Base-by-base conservation (phyloP, 768 basidiomycete species). In the Tephrocybe sp. region DNA sequence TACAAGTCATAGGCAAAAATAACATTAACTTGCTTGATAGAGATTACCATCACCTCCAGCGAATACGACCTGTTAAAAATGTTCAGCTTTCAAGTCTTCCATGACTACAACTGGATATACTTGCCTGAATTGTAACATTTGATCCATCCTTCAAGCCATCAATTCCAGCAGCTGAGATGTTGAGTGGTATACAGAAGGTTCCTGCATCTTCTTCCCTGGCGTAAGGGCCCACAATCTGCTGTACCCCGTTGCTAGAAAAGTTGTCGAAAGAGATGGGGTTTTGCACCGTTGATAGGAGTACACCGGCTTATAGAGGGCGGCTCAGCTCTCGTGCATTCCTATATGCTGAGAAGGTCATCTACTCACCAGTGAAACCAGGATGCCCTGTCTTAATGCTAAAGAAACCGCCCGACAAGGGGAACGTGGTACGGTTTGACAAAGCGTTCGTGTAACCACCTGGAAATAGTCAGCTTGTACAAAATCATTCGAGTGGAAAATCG, bases 81-180 rank as follows among this genome's bases (percentile, higher is more conserved):
- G 12, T 33, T 33, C 3, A 42, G 23, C 12, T 14, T 1, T 3
- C 5, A 15, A 30, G 25, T 5, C 34, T 43, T 32, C n/a, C n/a
- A n/a, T n/a, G n/a, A 15, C 9, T 1, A 2, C 2, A 21, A 25
- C 23, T 24, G 37, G 14, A 46, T 5, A 12, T 42, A 12, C 42
- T n/a, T 45, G 59, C 65, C 65, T 88, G 86, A 39, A 92, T 75
- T 2, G 90, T 91, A 38, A 88, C 85, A 53, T 88, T 84, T 3
- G 80, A 73, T 18, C 88, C 88, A 53, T 86, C 76, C 40, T 68
- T 63, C 40, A 83, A 63, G 20, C 71, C 66, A 17, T 84, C 59
- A 44, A 75, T 71, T 23, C 70, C 67, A 14, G 80, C 64, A 1
- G 69, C 60, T 1, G 71, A 61, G 45, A 90, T 66, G 65, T 89